Base-by-base conservation (phyloP, 2,329 filamentous ascomycete genomes). In the Kalaharituber pfeilii region DNA sequence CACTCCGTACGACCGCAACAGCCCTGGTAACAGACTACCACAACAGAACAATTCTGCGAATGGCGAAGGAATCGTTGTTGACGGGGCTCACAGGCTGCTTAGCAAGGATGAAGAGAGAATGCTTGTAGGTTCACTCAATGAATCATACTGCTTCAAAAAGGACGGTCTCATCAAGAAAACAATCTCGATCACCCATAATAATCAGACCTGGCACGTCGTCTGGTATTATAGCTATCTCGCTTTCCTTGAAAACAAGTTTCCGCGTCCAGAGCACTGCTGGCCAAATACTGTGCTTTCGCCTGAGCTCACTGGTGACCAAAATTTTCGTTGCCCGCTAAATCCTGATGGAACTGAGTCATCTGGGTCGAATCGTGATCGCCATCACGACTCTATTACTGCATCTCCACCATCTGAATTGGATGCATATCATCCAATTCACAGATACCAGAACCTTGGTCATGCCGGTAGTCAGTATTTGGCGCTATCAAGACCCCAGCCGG, bases 151-250 rank as follows among this genome's bases (percentile, higher is more conserved):
- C 28, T 94, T 94, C 74, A 91, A 91, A 64, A 73, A 79, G 13
- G 77, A 79, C 1, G 87, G 88, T 0, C 70, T 95, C 39, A 78
- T 94, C 59, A 95, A 95, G 74, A 94, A 94, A 72, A 94, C 87
- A 0, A 87, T 94, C 68, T 89, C 82, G 62, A 78, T 94, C 36
- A 79, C 76, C 2, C 79, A 82, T 51, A 75, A 81, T 25, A 82
- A 82, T 1, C 76, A 87, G 2, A 80, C 79, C 1, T 87, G 94
- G 64, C 87, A 94, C 64, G 71, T 95, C 51, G 86, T 94, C 39
- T 88, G 83, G 15, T 95, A 95, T 66, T 94, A 94, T 70, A 85
- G 73, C 44, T 74, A 89, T 9, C 79, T 85, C 5, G 86, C 94
- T 65, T 83, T 87, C n/a, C 74, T 79, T 62, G 70, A 72, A 47